Conservation (phyloP, 1,284 basidiomycete genomes). For the Peniophora sp. region DNA sequence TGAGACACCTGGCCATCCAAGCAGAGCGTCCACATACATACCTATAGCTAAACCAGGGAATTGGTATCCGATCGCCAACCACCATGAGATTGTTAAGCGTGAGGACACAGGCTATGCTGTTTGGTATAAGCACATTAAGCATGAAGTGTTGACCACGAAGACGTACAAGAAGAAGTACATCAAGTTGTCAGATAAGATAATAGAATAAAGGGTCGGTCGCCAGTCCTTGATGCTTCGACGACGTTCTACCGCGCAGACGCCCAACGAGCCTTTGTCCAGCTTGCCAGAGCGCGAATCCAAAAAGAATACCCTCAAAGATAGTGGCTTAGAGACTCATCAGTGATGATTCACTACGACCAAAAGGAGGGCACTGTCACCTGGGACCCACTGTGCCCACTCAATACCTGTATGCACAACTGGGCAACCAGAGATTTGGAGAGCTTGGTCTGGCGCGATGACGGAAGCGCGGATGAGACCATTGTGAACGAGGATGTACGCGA, state of each 20-base stretch:
- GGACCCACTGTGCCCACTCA: slow-evolving; percentile 37
- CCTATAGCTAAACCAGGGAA: slow-evolving; percentile 43
- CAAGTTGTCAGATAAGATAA: slow-evolving; percentile 30
- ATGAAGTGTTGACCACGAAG: slow-evolving; percentile 15
- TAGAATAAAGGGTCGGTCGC: slow-evolving; percentile 18
- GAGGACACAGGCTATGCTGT: slow-evolving; percentile 24
- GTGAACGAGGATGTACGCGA: slow-evolving; percentile 27
- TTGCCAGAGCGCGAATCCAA: slow-evolving; percentile 26
- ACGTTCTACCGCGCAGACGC: not conserved
- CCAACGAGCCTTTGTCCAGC: slow-evolving; percentile 15
- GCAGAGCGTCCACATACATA: slow-evolving; percentile 13
- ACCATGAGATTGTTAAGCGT: slow-evolving; percentile 39
- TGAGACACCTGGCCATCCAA: not conserved
- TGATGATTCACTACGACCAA: not conserved
- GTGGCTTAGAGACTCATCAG: slow-evolving; percentile 10
- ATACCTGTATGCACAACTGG: slow-evolving; percentile 33
- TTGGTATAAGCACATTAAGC: not conserved
- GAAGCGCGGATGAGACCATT: slow-evolving; percentile 23
- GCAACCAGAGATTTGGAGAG: slow-evolving; percentile 32
- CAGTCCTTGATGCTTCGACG: slow-evolving; percentile 9
- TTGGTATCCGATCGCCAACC: slow-evolving; percentile 31
- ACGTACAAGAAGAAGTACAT: slow-evolving; percentile 26
- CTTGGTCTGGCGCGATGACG: slow-evolving; percentile 24
- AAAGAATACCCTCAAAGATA: slow-evolving; percentile 21
- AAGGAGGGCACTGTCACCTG: slow-evolving; percentile 11